Conservation (phyloP, 2,329 filamentous ascomycete species). For the Colletotrichum karsti region DNA sequence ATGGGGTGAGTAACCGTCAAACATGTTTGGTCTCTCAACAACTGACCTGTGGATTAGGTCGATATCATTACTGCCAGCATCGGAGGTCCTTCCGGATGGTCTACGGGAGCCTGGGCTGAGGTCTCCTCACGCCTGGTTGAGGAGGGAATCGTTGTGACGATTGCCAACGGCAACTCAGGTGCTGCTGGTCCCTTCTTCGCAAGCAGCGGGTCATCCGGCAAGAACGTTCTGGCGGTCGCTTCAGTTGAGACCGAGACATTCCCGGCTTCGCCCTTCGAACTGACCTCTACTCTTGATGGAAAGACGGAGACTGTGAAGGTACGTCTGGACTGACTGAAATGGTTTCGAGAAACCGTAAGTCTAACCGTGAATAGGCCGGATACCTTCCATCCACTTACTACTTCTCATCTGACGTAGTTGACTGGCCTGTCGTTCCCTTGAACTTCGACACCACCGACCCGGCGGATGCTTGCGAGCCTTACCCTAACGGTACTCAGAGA, state of each 20-base stretch:
- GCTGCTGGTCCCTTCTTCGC: conserved; percentile 56
- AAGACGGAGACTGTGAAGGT: conserved; percentile 17
- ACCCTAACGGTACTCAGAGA: conserved; percentile 31
- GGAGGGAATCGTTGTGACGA: conserved; percentile 56
- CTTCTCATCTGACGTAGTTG: conserved; percentile 43
- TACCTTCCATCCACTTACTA: conserved; percentile 45
- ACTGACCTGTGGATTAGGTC: not conserved
- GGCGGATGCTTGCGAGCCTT: conserved; percentile 38
- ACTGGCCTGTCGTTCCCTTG: conserved; percentile 39
- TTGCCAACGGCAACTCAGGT: conserved; percentile 62
- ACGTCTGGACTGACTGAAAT: not conserved
- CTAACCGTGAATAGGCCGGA: conserved; percentile 35
- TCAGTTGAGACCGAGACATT: conserved; percentile 44
- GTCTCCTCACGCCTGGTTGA: conserved; percentile 49
- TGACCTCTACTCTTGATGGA: conserved; percentile 39
- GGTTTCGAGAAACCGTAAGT: conserved; percentile 18
- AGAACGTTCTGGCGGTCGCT: conserved; percentile 52
- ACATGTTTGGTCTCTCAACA: fast-evolving
- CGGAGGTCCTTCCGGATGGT: conserved; percentile 45
- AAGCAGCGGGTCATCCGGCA: conserved; percentile 48
- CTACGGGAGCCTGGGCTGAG: conserved; percentile 45
- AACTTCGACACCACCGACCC: conserved; percentile 35
- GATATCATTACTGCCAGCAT: conserved; percentile 54
- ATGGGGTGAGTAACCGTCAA: conserved; percentile 32
- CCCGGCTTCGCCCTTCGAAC: conserved; percentile 37